Evolutionary conservation across 176 grass and related monocot species (phyloP).

Genomic region (Aegilops bicornis): DNA sequence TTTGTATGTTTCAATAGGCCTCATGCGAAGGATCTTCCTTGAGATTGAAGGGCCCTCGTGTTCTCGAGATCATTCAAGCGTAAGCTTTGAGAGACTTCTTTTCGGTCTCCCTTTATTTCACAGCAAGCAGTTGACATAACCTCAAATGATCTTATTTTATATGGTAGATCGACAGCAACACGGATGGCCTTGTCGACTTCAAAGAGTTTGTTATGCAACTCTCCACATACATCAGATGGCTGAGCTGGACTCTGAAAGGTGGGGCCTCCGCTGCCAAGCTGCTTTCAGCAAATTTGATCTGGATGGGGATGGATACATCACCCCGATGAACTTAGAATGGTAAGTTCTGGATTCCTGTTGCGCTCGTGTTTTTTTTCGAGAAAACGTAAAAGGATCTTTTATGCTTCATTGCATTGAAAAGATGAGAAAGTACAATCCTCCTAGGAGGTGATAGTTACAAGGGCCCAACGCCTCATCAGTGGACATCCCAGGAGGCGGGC

Average conservation of each 20-base stretch:
- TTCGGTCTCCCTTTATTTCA: background rate
- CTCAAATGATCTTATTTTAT: constrained; percentile 34
- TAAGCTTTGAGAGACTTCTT: constrained; percentile 37
- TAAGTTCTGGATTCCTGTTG: constrained; percentile 44
- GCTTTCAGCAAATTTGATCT: constrained; percentile 97
- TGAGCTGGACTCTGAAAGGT: constrained; percentile 82
- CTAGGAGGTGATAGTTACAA: too few relatives aligned
- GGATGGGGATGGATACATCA: constrained; percentile 94
- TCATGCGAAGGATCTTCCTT: constrained; percentile 96
- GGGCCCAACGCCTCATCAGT: too few relatives aligned
- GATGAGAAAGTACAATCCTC: too few relatives aligned
- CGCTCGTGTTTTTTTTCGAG: background rate
- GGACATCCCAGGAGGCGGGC: too few relatives aligned
- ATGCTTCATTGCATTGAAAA: too few relatives aligned
- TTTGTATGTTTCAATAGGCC: constrained; percentile 52
- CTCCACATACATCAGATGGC: constrained; percentile 98
- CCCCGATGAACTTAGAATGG: constrained; percentile 99
- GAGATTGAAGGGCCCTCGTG: constrained; percentile 86
- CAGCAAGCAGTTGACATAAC: constrained; percentile 11
- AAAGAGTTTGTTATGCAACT: constrained; percentile 89
- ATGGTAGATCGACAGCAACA: constrained; percentile 87
- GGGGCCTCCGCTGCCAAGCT: constrained; percentile 78
- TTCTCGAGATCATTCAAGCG: constrained; percentile 93
- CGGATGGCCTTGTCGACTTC: constrained; percentile 97
- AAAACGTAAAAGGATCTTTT: too few relatives aligned